phyloP scores from a whole-genome alignment of 2,329 filamentous ascomycete genomes.

The Claviceps sp. region DNA sequence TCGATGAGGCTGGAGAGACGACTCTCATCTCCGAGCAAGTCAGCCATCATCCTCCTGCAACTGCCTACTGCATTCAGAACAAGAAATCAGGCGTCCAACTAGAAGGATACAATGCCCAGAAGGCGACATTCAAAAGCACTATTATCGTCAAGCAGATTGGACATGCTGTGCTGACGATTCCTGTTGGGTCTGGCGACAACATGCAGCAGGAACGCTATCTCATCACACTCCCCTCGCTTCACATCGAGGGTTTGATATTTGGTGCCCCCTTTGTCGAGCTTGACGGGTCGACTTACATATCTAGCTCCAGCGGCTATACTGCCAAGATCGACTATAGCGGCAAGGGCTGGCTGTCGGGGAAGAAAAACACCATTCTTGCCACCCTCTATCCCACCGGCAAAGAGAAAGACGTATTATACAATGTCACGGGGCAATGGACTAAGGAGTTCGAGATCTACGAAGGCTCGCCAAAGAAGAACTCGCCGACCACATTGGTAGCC shows the following conservation, averaged over 20 bases:
- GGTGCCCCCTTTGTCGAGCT: conserved; percentile 84
- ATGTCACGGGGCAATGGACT: conserved; percentile 83
- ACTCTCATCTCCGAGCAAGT: conserved; percentile 90
- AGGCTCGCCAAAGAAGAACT: conserved; percentile 39
- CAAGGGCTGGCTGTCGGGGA: conserved; percentile 87
- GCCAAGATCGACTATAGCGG: conserved; percentile 87
- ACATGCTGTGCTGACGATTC: conserved; percentile 70
- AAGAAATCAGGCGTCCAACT: conserved; percentile 63
- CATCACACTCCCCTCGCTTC: conserved; percentile 79
- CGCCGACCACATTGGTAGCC: conserved; percentile 36
- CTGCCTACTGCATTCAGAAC: conserved; percentile 88
- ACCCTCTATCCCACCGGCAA: conserved; percentile 55
- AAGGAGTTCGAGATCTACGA: conserved; percentile 68
- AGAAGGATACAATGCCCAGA: conserved; percentile 92
- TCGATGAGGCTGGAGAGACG: conserved; percentile 68
- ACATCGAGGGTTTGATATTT: conserved; percentile 86
- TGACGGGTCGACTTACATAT: conserved; percentile 72
- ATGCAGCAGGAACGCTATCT: conserved; percentile 56
- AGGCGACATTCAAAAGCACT: conserved; percentile 84
- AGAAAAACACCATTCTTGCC: conserved; percentile 84
- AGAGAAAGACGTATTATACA: conserved; percentile 66
- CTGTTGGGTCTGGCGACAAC: conserved; percentile 23
- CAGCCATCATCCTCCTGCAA: conserved; percentile 85
- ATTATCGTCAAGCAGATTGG: conserved; percentile 94
- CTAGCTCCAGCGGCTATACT: conserved; percentile 74